phyloP scores from a whole-genome alignment of 306 rosid species.

The Quercus robur region DNA sequence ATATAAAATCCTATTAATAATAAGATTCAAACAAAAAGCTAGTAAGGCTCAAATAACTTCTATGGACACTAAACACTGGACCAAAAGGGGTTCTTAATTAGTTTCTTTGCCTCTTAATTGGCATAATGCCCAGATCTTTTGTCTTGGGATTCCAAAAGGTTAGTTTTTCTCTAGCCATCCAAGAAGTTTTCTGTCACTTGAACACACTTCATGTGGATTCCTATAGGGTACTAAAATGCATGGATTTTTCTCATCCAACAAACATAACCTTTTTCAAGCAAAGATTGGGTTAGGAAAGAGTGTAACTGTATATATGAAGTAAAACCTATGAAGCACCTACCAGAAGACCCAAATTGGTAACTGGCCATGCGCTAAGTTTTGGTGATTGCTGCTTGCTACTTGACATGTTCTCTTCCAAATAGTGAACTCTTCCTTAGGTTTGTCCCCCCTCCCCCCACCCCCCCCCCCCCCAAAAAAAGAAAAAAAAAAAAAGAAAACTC shows the following conservation, averaged over 20 bases:
- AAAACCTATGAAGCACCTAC: neutral
- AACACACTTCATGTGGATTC: neutral
- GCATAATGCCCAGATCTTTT: neutral
- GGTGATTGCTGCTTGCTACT: no score
- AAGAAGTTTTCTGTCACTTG: neutral
- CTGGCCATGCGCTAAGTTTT: neutral
- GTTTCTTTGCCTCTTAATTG: neutral
- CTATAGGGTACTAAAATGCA: neutral
- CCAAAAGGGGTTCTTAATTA: neutral
- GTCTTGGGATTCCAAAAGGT: neutral
- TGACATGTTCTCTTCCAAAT: no score
- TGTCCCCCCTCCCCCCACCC: fast-evolving
- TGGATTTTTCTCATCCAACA: neutral
- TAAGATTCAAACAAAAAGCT: no score
- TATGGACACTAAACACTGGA: neutral
- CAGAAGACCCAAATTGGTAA: neutral
- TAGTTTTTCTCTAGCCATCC: neutral
- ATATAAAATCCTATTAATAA: no score
- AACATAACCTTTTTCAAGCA: neutral
- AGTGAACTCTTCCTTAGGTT: no score
- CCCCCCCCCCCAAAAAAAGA: no score
- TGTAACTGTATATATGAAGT: neutral
- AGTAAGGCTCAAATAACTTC: neutral
- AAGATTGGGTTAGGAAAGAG: neutral
- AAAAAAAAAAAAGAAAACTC: no score